Percentiles rank a stretch among this genome's conserved stretches.
Conservation (phyloP, 495 filamentous ascomycete genomes). For the Penicillium samsonianum region DNA sequence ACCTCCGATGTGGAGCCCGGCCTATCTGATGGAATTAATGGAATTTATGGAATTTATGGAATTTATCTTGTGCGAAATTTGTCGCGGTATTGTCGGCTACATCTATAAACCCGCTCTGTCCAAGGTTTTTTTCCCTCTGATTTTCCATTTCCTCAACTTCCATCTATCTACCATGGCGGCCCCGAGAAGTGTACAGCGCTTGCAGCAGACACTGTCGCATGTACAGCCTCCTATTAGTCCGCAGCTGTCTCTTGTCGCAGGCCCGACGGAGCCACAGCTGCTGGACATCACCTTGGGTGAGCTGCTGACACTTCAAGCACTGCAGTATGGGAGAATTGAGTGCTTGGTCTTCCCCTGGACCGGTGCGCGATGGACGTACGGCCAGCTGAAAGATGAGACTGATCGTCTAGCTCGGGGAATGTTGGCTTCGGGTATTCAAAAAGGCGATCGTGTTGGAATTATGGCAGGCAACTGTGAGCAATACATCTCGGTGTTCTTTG, state of each 20-base stretch:
- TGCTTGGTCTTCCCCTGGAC: slow-evolving; percentile 68
- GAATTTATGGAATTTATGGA: slow-evolving; percentile 5
- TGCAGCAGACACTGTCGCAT: slow-evolving; percentile 44
- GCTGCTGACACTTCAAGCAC: slow-evolving; percentile 61
- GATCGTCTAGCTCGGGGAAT: slow-evolving; percentile 60
- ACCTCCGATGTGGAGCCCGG: slow-evolving; percentile 8
- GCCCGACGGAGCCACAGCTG: slow-evolving; percentile 59
- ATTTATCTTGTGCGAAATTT: slow-evolving; percentile 10
- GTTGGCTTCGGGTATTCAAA: slow-evolving; percentile 58
- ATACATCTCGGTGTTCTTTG: slow-evolving; percentile 70
- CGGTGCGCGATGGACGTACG: slow-evolving; percentile 65
- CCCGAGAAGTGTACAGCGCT: slow-evolving; percentile 32
- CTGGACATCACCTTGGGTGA: slow-evolving; percentile 63
- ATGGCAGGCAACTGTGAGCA: slow-evolving; percentile 74
- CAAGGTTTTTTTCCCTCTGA: slow-evolving; percentile 12
- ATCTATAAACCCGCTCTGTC: slow-evolving; percentile 14
- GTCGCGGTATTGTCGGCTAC: slow-evolving; percentile 15
- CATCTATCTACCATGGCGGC: slow-evolving; percentile 30
- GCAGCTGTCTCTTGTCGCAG: slow-evolving; percentile 55
- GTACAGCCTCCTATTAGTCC: slow-evolving; percentile 25
- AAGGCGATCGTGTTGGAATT: slow-evolving; percentile 66
- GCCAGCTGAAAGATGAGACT: slow-evolving; percentile 60
- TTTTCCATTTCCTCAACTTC: slow-evolving; percentile 5
- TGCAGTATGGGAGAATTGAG: slow-evolving; percentile 59
- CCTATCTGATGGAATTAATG: slow-evolving; percentile 16